Base-by-base conservation (phyloP, 2,329 filamentous ascomycete species). In the Fusarium sp. region DNA sequence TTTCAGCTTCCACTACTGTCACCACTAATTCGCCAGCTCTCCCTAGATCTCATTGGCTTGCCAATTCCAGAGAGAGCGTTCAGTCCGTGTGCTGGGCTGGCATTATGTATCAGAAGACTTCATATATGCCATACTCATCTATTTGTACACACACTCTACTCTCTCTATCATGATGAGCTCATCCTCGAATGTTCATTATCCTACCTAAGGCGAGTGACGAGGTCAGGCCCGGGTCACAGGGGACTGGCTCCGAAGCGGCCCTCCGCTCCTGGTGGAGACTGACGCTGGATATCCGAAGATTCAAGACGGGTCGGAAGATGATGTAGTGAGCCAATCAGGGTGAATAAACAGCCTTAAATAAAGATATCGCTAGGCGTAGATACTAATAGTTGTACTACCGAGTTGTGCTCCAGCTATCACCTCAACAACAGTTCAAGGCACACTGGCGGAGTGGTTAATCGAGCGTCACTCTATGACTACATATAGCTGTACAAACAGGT, bases 1-100 rank as follows among this genome's bases (percentile, higher is more conserved):
- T 6, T 40, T 40, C 2, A 12, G 10, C 38, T 40, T 40, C 38
- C 9, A 11, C 20, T 20, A 3, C n/a, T 36, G 8, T 14, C 4
- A 36, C 16, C 33, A 35, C 36, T n/a, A 12, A 6, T 2, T 36
- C 10, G 10, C 9, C n/a, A 0, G 5, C n/a, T 20, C n/a, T 20
- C 3, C 1, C n/a, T 6, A 20, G 12, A 1, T 12, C 38, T 6
- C n/a, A 4, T 20, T 20, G 2, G 1, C 5, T 11, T 40, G 0
- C 6, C 5, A 5, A 9, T 40, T 40, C 36, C 9, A 4, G 16
- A n/a, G 36, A 40, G 38, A 40, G 38, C 2, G 2, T 40, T 11
- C 4, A 10, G 12, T 3, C 3, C 0, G 6, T 22, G 3, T 22
- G 1, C 40, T 42, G 4, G 22, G n/a, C 11, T 12, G 3, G n/a